phyloP scores from a whole-genome alignment of 2,329 filamentous ascomycete species.

The Hansfordia pulvinata region DNA sequence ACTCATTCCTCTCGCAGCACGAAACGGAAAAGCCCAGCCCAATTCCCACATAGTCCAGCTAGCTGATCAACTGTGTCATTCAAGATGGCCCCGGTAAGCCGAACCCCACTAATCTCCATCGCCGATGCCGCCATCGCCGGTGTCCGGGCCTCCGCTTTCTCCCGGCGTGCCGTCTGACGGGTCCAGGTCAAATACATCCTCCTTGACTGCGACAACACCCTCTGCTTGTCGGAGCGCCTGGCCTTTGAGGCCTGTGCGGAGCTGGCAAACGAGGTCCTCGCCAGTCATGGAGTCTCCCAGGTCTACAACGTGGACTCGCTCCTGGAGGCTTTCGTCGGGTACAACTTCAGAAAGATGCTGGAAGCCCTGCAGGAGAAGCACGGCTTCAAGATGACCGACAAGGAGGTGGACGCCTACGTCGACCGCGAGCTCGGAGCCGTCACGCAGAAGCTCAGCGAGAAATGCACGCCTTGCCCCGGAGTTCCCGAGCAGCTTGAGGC shows the following conservation, averaged over 20 bases:
- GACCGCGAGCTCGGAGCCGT: slow-evolving; percentile 55
- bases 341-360: slow-evolving; percentile 72
- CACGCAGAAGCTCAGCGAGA: slow-evolving; percentile 51
- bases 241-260: slow-evolving; percentile 67
- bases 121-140: no score
- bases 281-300: slow-evolving; percentile 41
- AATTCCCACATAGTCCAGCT: no score
- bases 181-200: slow-evolving; percentile 45
- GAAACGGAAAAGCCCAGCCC: no score
- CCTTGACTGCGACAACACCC: slow-evolving; percentile 59
- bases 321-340: slow-evolving; percentile 61
- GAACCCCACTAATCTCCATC: no score
- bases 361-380: slow-evolving; percentile 53
- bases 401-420: slow-evolving; percentile 53
- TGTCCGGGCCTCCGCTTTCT: no score
- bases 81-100: no score
- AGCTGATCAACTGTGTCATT: no score
- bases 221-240: slow-evolving; percentile 61
- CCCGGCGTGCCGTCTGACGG: no score
- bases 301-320: slow-evolving; percentile 57
- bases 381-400: slow-evolving; percentile 45
- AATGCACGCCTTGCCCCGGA: slow-evolving; percentile 46
- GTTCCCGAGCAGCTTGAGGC: slow-evolving; percentile 44
- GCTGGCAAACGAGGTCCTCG: slow-evolving; percentile 60
- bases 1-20: no score